These are phyloP conservation scores for Paramecium tetraurelia DNA, from an alignment of 73 alveolate species.

Conservation along the genomic window DNA sequence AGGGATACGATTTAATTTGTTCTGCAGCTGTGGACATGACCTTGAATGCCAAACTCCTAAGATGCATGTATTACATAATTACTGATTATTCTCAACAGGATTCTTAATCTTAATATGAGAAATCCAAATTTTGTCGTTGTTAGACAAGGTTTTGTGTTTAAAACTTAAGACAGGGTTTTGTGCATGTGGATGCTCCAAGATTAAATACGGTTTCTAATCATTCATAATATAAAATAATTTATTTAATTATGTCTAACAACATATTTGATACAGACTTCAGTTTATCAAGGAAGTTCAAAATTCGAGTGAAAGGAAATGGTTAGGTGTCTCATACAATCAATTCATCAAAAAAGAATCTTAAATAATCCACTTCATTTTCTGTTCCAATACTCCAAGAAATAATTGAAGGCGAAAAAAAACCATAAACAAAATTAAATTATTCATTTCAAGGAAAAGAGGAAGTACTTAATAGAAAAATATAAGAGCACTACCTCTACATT, in stretches of 20 bases:
- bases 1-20: neutral
- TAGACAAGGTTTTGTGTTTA: neutral
- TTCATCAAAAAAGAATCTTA: neutral
- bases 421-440: neutral
- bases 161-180: neutral
- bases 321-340: neutral
- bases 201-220: neutral
- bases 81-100: neutral
- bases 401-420: neutral
- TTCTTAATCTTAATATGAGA: neutral
- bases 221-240: neutral
- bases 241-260: neutral
- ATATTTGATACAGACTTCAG: neutral
- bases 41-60: neutral
- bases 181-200: neutral
- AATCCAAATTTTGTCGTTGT: neutral
- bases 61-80: neutral
- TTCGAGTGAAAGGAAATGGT: neutral
- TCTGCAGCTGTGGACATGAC: conserved; percentile 7
- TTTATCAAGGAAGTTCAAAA: neutral
- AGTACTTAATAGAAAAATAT: neutral
- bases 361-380: neutral
- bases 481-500: conserved; percentile 3
- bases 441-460: neutral
- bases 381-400: neutral